Conservation (phyloP, 2,329 filamentous ascomycete species). For the Epichloe aotearoae region DNA sequence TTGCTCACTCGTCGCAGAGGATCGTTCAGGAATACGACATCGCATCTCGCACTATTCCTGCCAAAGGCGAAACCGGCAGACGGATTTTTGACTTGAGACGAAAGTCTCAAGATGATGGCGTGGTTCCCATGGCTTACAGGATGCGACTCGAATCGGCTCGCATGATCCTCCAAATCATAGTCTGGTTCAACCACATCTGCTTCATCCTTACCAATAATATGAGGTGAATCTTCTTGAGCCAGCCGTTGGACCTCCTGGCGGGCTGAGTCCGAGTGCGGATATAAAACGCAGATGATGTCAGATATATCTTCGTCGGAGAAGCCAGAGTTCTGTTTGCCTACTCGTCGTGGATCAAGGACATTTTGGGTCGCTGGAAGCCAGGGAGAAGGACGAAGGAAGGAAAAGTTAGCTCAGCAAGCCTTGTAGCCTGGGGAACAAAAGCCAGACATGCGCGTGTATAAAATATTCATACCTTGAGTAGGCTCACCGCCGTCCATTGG, state of each 20-base stretch:
- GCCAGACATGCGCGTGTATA: not conserved
- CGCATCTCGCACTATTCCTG: slow-evolving; percentile 57
- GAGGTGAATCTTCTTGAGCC: slow-evolving; percentile 31
- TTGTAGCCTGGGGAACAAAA: not conserved
- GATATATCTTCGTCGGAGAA: slow-evolving; percentile 71
- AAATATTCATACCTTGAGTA: slow-evolving; percentile 24
- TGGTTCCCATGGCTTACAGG: slow-evolving; percentile 39
- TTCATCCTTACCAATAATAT: slow-evolving; percentile 36
- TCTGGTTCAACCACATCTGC: slow-evolving; percentile 38
- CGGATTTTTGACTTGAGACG: slow-evolving; percentile 55
- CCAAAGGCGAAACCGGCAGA: slow-evolving; percentile 74
- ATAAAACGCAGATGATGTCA: slow-evolving; percentile 80
- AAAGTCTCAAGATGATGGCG: slow-evolving; percentile 72
- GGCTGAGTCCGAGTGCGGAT: slow-evolving; percentile 63
- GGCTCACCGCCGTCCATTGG: slow-evolving; percentile 32
- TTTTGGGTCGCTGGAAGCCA: slow-evolving; percentile 10
- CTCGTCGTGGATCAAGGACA: slow-evolving; percentile 65
- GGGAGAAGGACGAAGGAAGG: not conserved
- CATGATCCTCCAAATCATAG: slow-evolving; percentile 36
- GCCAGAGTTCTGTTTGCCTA: slow-evolving; percentile 70
- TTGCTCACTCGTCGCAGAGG: slow-evolving; percentile 71
- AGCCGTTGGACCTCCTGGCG: slow-evolving; percentile 52
- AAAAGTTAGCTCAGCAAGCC: not conserved
- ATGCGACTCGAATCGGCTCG: slow-evolving; percentile 28
- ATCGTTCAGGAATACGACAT: slow-evolving; percentile 56